Evolutionary conservation across 2,329 filamentous ascomycete genomes (phyloP).

Genomic region (Huntiella bhutanensis): DNA sequence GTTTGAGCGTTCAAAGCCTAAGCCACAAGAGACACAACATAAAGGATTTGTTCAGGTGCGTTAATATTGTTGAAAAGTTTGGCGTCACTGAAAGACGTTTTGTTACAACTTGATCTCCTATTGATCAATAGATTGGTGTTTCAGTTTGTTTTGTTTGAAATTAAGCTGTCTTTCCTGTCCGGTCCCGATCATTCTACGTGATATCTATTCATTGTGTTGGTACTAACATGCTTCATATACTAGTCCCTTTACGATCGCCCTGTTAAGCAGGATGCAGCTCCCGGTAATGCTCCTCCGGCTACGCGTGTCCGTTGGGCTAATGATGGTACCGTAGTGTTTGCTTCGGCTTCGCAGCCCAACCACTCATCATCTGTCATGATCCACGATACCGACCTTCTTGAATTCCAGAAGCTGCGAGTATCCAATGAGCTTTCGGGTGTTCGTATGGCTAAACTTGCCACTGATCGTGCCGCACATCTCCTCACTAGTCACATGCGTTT

Average conservation of each 20-base stretch:
- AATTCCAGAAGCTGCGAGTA: conserved; percentile 35
- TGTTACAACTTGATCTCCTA: neutral
- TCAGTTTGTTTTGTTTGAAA: no score
- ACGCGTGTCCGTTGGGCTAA: conserved; percentile 64
- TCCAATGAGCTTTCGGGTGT: conserved; percentile 46
- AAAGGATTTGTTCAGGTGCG: conserved; percentile 79
- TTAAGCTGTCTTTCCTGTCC: neutral
- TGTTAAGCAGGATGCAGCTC: conserved; percentile 38
- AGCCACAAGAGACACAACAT: conserved; percentile 25
- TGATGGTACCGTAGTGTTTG: conserved; percentile 51
- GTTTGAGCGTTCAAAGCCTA: conserved; percentile 55
- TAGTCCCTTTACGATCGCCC: conserved; percentile 81
- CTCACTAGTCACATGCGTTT: conserved; percentile 35
- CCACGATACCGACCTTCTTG: conserved; percentile 16
- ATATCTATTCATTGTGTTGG: neutral
- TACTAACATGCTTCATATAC: conserved; percentile 19
- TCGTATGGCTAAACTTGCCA: conserved; percentile 43
- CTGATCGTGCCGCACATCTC: conserved; percentile 35
- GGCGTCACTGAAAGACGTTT: neutral
- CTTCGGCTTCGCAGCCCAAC: conserved; percentile 15
- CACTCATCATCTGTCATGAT: neutral
- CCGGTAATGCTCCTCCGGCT: conserved; percentile 5
- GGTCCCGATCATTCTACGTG: neutral
- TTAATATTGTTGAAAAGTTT: conserved; percentile 19
- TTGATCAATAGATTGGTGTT: no score